Evolutionary conservation across 2,329 filamentous ascomycete genomes (phyloP).

Genomic region (Dactylellina haptotyla): DNA sequence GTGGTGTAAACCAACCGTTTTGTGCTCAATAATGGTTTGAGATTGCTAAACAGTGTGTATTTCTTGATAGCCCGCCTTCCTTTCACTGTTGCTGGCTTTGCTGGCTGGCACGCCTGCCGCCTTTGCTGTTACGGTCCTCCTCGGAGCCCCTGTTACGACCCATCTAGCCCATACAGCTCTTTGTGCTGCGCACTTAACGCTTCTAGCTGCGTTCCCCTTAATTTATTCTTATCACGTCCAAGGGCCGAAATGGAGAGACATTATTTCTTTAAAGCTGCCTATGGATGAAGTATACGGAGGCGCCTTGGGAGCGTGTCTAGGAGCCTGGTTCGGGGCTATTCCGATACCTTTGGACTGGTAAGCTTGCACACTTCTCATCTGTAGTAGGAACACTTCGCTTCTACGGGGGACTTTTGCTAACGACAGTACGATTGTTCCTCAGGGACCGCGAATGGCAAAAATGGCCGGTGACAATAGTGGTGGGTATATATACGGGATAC

Average conservation of each 20-base stretch:
- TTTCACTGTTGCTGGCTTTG: constrained; percentile 72
- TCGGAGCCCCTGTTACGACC: constrained; percentile 88
- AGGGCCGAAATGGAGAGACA: constrained; percentile 73
- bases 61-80: constrained; percentile 70
- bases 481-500: constrained; percentile 83
- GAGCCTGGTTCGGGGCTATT: constrained; percentile 91
- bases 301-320: constrained; percentile 78
- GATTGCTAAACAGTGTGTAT: not conserved
- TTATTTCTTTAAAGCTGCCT: constrained; percentile 75
- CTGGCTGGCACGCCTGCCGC: constrained; percentile 66
- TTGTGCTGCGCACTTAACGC: constrained; percentile 80
- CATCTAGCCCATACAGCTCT: constrained; percentile 81
- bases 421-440: not conserved
- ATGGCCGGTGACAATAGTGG: constrained; percentile 92
- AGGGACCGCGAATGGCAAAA: constrained; percentile 97
- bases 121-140: constrained; percentile 77
- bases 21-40: not conserved
- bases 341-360: constrained; percentile 95
- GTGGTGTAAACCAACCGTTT: not conserved
- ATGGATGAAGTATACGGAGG: constrained; percentile 87
- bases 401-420: constrained; percentile 1
- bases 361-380: constrained; percentile 53
- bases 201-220: constrained; percentile 80
- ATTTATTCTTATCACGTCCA: constrained; percentile 88
- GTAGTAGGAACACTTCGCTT: not conserved